A percentile compares a stretch with the other conserved stretches of the same genome.
Conservation (phyloP, 495 filamentous ascomycete genomes). For the Mytilinidion resinicola region DNA sequence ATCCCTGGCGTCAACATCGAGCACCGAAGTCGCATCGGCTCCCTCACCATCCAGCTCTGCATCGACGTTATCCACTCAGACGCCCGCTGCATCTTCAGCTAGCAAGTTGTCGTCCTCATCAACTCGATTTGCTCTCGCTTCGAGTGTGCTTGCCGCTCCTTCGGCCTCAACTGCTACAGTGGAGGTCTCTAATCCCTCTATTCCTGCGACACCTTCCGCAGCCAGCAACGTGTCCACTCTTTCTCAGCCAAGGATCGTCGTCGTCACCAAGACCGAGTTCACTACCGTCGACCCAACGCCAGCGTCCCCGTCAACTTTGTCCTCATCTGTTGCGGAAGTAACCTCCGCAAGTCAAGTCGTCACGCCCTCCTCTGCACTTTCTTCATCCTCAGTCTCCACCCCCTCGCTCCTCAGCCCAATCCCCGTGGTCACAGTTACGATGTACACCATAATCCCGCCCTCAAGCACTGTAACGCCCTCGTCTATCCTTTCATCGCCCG, state of each 20-base stretch:
- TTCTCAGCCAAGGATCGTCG: slow-evolving; percentile 1
- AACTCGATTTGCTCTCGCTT: too few species aligned
- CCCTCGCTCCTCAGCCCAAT: slow-evolving; percentile 5
- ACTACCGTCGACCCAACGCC: slow-evolving; percentile 12
- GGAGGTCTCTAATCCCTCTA: too few species aligned
- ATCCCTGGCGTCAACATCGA: not conserved
- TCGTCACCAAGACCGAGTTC: slow-evolving; percentile 21
- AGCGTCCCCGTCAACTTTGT: not conserved
- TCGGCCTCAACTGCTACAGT: too few species aligned
- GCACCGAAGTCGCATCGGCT: not conserved
- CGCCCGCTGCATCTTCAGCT: too few species aligned
- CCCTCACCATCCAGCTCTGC: not conserved
- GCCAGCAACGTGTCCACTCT: not conserved
- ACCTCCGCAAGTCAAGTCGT: not conserved
- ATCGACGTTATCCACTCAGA: not conserved
- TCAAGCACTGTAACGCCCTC: not conserved
- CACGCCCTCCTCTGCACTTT: not conserved
- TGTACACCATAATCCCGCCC: slow-evolving; percentile 2
- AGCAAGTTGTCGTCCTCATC: too few species aligned
- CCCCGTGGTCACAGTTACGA: slow-evolving; percentile 5
- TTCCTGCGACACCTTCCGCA: not conserved
- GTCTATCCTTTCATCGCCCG: not conserved
- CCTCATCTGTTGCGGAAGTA: not conserved
- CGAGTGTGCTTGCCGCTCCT: too few species aligned
- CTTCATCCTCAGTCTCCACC: not conserved